These are phyloP conservation scores for Brassica juncea DNA, from an alignment of 345 rosid genomes.

Conservation along the genomic window DNA sequence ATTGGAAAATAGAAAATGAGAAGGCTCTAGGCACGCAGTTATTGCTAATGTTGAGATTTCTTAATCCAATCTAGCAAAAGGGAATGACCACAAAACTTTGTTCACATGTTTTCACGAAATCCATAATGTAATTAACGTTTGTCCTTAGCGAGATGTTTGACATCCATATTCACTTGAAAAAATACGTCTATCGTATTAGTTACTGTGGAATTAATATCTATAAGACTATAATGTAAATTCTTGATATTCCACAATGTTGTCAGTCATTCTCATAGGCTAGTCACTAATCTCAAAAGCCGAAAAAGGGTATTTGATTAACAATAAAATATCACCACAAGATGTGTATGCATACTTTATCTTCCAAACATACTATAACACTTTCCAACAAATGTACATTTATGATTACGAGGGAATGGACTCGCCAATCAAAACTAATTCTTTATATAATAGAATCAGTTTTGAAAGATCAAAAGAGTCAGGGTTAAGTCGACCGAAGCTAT, in stretches of 20 bases:
- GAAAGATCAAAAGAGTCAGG: too few relatives aligned
- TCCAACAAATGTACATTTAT: slow-evolving; percentile 16
- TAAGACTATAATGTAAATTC: not conserved
- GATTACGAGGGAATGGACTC: slow-evolving; percentile 12
- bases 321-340: not conserved
- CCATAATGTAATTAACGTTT: not conserved
- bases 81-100: not conserved
- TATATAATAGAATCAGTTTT: too few relatives aligned
- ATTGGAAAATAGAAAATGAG: not conserved
- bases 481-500: too few relatives aligned
- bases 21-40: not conserved
- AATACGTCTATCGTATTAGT: not conserved
- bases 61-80: not conserved
- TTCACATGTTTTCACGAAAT: not conserved
- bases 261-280: not conserved
- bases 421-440: not conserved
- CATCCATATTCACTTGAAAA: not conserved
- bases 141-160: not conserved
- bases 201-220: not conserved
- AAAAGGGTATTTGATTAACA: not conserved
- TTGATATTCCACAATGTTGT: not conserved
- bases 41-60: not conserved
- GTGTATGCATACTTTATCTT: slow-evolving; percentile 6
- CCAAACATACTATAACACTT: slow-evolving; percentile 8
- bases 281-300: slow-evolving; percentile 6